Conservation (phyloP, 106 monocot species). For the Agapanthus africanus region DNA sequence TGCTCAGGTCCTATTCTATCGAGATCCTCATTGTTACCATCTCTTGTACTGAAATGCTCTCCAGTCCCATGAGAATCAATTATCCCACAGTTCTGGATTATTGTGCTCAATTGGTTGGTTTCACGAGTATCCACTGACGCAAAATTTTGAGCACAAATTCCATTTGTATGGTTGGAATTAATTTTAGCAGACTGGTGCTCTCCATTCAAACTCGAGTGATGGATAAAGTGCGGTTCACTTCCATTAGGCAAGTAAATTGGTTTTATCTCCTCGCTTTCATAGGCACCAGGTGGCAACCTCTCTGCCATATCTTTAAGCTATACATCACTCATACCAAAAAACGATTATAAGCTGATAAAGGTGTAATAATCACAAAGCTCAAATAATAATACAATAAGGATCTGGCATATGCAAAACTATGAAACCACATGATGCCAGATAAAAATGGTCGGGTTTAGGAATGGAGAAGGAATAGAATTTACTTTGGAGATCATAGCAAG, state of each 20-base stretch:
- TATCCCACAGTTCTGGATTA: conserved; percentile 7
- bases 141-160: conserved; percentile 17
- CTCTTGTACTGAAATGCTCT: conserved; percentile 12
- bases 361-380: not conserved
- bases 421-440: too few relatives aligned
- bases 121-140: too few relatives aligned
- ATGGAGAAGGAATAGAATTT: too few relatives aligned
- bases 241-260: conserved; percentile 25
- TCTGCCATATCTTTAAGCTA: conserved; percentile 66
- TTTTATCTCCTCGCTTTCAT: conserved; percentile 21
- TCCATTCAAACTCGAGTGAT: conserved; percentile 10
- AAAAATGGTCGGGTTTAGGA: too few relatives aligned
- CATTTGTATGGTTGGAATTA: conserved; percentile 20
- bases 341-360: not conserved
- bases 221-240: conserved; percentile 10
- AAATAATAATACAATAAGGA: too few relatives aligned
- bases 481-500: too few relatives aligned
- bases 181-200: not conserved
- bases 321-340: not conserved
- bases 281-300: conserved; percentile 29
- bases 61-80: conserved; percentile 6
- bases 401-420: too few relatives aligned
- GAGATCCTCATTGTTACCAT: conserved; percentile 5
- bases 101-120: too few relatives aligned
- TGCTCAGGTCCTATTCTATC: conserved; percentile 24